phyloP scores from a whole-genome alignment of 1,284 basidiomycete species.

The Schizophyllum commune region DNA sequence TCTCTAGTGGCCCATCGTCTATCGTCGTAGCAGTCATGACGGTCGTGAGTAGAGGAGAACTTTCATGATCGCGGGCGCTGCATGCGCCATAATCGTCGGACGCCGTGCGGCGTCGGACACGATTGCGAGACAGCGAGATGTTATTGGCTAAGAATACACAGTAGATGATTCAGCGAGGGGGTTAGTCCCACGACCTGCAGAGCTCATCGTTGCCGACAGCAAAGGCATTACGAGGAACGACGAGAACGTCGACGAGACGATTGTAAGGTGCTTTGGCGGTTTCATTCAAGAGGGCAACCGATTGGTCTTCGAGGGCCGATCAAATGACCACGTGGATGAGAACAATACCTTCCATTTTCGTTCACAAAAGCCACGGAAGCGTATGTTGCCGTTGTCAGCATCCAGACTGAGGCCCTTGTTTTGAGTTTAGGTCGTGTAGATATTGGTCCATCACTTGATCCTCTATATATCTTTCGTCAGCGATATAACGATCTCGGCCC shows the following conservation, averaged over 20 bases:
- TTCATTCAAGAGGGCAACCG: background rate
- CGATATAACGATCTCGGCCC: no score
- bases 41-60: background rate
- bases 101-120: background rate
- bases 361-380: background rate
- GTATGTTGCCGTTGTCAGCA: no score
- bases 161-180: background rate
- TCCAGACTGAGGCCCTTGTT: no score
- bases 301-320: background rate
- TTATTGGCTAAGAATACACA: background rate
- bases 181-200: background rate
- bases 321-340: background rate
- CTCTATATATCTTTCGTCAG: no score
- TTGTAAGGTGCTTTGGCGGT: background rate
- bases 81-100: background rate
- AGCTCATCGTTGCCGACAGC: background rate
- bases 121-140: background rate
- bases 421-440: no score
- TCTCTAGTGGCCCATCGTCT: background rate
- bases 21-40: background rate
- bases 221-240: no score
- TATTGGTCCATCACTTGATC: no score
- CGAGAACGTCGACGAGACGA: no score
- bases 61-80: no score
- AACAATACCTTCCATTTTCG: background rate